phyloP scores from a whole-genome alignment of 176 grass and related monocot species.

The Triticum monococcum region DNA sequence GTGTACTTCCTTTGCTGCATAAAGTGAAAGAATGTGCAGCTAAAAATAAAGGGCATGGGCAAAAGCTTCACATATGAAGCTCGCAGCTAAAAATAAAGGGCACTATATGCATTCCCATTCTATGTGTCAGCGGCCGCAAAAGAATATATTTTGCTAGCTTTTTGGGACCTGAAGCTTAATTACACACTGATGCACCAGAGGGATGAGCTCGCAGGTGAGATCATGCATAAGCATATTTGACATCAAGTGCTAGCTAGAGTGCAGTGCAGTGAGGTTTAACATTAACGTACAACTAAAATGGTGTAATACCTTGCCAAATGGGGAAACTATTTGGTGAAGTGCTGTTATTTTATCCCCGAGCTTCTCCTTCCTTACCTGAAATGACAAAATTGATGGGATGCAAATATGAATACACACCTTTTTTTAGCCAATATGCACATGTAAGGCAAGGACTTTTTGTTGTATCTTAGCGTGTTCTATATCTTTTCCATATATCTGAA shows the following conservation, averaged over 20 bases:
- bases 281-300: background rate
- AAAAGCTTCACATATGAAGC: constrained; percentile 27
- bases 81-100: constrained; percentile 20
- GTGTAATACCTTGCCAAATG: constrained; percentile 72
- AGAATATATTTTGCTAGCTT: background rate
- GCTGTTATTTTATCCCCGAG: constrained; percentile 84
- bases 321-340: constrained; percentile 83
- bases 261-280: background rate
- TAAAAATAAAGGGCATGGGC: constrained; percentile 38
- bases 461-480: background rate
- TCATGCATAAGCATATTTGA: background rate
- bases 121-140: constrained; percentile 9
- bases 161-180: background rate
- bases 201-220: background rate
- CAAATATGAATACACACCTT: background rate
- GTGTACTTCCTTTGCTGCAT: constrained; percentile 25
- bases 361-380: constrained; percentile 87
- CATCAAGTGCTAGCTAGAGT: background rate
- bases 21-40: constrained; percentile 22
- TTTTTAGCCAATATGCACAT: background rate
- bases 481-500: background rate
- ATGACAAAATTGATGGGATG: constrained; percentile 1
- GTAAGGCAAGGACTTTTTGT: background rate
- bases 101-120: constrained; percentile 15
- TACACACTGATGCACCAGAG: background rate